phyloP scores from a whole-genome alignment of 805 yeast genomes.

The Nakazawaea pomicola region DNA sequence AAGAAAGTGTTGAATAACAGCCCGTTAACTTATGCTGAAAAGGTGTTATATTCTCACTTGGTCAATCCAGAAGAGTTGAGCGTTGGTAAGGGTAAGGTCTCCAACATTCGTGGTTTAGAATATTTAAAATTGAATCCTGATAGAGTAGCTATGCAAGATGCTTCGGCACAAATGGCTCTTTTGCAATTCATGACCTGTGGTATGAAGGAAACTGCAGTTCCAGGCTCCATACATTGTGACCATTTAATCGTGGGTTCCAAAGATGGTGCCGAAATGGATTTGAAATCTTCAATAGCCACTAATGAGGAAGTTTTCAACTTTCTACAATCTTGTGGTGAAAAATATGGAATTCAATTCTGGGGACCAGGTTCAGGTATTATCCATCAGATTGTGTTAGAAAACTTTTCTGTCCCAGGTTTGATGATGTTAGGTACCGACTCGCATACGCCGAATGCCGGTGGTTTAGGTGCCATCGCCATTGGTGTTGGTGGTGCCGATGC shows the following conservation, averaged over 20 bases:
- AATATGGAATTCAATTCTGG: constrained; percentile 98
- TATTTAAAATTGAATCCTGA: constrained; percentile 95
- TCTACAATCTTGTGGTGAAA: constrained; percentile 83
- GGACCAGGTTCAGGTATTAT: constrained; percentile 98
- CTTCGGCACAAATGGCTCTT: constrained; percentile 97
- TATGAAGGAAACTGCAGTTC: constrained; percentile 85
- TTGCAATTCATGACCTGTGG: constrained; percentile 96
- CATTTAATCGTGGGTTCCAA: constrained; percentile 91
- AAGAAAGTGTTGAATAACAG: constrained; percentile 26
- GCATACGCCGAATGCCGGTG: constrained; percentile 98
- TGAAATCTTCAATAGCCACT: constrained; percentile 78
- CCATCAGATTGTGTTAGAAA: constrained; percentile 94
- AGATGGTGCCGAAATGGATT: constrained; percentile 81
- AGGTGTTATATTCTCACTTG: constrained; percentile 90
- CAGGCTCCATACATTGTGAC: constrained; percentile 96
- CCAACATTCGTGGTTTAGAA: constrained; percentile 70
- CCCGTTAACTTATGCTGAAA: constrained; percentile 94
- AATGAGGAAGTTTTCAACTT: constrained; percentile 95
- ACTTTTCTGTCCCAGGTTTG: constrained; percentile 97
- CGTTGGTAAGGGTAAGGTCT: constrained; percentile 36
- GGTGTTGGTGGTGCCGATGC: constrained; percentile 99
- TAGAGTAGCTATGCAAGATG: constrained; percentile 98
- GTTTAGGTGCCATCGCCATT: constrained; percentile 94
- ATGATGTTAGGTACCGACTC: constrained; percentile 96
- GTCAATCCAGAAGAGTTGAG: constrained; percentile 89